Percentiles rank a stretch among this genome's conserved stretches.
Evolutionary conservation across 116 monocot genomes (phyloP).

Genomic region (Papilionanthe hybrid): DNA sequence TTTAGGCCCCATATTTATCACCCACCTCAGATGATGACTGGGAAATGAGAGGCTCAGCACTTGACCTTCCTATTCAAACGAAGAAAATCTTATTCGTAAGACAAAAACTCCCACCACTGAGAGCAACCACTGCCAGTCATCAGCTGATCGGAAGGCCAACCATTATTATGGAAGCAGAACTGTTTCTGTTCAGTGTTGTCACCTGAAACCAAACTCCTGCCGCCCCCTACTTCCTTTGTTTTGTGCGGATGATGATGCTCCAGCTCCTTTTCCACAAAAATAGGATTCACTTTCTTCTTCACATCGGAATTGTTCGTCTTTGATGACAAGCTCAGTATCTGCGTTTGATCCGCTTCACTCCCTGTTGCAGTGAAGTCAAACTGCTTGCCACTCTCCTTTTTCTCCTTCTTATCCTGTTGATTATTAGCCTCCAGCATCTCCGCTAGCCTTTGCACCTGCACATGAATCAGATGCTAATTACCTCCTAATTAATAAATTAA

Average conservation of each 20-base stretch:
- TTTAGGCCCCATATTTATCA: no score
- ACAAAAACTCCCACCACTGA: constrained; percentile 30
- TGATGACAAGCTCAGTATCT: background rate
- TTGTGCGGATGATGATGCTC: background rate
- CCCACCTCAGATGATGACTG: no score
- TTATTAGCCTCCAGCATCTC: constrained; percentile 4
- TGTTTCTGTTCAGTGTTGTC: background rate
- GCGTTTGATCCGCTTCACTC: background rate
- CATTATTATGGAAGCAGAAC: constrained; percentile 4
- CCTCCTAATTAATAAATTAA: no score
- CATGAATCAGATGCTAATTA: no score
- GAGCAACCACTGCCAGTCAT: background rate
- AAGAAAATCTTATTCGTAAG: constrained; percentile 3
- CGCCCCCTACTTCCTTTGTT: background rate
- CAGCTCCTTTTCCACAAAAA: background rate
- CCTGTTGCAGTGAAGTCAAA: background rate
- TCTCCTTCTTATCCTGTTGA: constrained; percentile 7
- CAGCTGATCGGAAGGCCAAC: constrained; percentile 14
- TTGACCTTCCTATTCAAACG: no score
- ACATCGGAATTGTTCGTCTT: background rate
- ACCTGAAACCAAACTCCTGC: background rate
- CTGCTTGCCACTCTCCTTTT: constrained; percentile 2
- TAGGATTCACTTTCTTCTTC: background rate
- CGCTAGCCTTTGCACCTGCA: constrained; percentile 15
- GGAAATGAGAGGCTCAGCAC: no score